Base-by-base conservation (phyloP, 1,139 yeast species). In the Candida sanyaensis region DNA sequence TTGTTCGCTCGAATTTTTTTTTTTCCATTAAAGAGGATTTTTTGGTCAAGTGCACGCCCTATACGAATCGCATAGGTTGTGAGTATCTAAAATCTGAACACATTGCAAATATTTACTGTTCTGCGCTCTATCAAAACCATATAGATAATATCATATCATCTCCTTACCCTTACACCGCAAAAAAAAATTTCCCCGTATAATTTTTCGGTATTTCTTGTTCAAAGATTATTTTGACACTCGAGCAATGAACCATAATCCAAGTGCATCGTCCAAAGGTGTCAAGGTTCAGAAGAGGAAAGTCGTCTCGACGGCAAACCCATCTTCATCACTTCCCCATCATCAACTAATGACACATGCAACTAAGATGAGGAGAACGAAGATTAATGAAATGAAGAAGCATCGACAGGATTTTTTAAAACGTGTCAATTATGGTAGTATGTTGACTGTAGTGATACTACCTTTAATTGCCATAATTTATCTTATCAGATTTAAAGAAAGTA, bases 371-470 rank as follows among this genome's bases (percentile, higher is more conserved):
- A 46, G 47, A 28, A 48, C 53, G 8, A 57, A 57, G 39, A 59
- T 63, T 30, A 58, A 61, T 36, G 62, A 65, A 43, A 68, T 70
- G 52, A 59, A 61, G 37, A 68, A 68, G 48, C 58, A 66, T 11
- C 68, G 61, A 48, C 61, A 70, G 41, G 74, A 69, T 50, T 55
- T 71, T n/a, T 54, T 71, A 12, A 61, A 53, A 13, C 58, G 77
- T 36, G 66, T 70, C 43, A 69, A 71, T 54, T 71, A 69, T 50
- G 55, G 56, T 31, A 64, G 69, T 46, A 59, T 67, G 3, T 52
- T 68, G n/a, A 60, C 75, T 0, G 69, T 64, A 38, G 63, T 66
- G n/a, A 55, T 70, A 7, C 57, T 71, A 28, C 77, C 77, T 11
- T 34, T 62, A 1, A 32, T 62, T 5, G 62, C 68, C 1, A 23